Evolutionary conservation across 192 early-diverging fungal species (phyloP).

Genomic region (Diversispora epigaea): DNA sequence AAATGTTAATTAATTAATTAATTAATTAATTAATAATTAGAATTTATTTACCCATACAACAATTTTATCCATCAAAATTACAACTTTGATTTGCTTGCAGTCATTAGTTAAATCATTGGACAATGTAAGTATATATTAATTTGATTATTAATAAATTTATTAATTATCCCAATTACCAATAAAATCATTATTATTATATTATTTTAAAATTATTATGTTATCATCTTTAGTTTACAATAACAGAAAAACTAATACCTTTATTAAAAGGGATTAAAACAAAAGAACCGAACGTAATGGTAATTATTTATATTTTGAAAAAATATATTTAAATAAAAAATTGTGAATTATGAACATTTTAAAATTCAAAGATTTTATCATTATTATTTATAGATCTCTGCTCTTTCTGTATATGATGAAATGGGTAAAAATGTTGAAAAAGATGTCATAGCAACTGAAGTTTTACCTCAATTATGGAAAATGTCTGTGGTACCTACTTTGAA

Average conservation of each 20-base stretch:
- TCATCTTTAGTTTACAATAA: constrained; percentile 52
- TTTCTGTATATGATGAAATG: constrained; percentile 79
- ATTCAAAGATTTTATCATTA: not conserved
- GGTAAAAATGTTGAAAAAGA: constrained; percentile 72
- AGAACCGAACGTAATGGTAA: constrained; percentile 73
- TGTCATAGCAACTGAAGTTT: constrained; percentile 68
- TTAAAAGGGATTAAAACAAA: constrained; percentile 72
- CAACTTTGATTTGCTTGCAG: constrained; percentile 69
- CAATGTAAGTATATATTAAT: constrained; percentile 45
- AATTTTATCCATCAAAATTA: constrained; percentile 68
- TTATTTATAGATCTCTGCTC: constrained; percentile 61
- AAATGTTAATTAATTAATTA: not conserved
- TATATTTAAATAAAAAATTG: not conserved
- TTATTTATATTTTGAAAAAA: not conserved
- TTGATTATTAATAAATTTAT: not conserved
- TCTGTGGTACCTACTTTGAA: constrained; percentile 69
- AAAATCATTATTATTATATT: not conserved
- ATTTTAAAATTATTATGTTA: not conserved
- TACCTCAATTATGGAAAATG: constrained; percentile 79
- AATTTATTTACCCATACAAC: constrained; percentile 68
- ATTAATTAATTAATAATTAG: constrained; percentile 30
- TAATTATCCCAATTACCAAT: not conserved
- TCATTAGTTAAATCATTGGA: constrained; percentile 66
- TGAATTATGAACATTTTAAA: not conserved
- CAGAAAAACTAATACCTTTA: constrained; percentile 76